Evolutionary conservation across 257 asterid genomes (phyloP), one percentile per base, ranked within the genome.

Genomic region (Solanum chilense): DNA sequence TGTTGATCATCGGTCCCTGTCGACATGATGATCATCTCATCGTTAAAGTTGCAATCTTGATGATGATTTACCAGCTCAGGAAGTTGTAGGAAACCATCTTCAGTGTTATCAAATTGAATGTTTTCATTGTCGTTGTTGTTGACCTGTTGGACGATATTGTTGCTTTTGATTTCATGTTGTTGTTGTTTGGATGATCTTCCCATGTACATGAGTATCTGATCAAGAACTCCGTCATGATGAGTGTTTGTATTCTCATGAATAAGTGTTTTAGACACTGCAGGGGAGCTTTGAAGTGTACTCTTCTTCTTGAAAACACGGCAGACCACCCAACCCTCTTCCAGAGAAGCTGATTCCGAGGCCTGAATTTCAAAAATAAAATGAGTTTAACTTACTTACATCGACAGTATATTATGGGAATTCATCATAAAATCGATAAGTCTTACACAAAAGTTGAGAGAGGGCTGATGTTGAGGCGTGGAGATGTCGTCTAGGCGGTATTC

Each of bases 221-320:
- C 97, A 2, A 94, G 91, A 23, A 93, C 94, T 76, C 89, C 95
- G 83, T 94, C 98, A 87, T 62, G 69, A 62, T 90, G 62, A 52
- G 62, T 92, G n/a, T 86, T 85, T 7, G 93, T 86, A 3, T 83
- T 86, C 75, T 68, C 83, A 70, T 27, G 85, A 68, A 45, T 58
- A 15, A 29, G 82, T 31, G 25, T 75, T n/a, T 68, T 78, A 25
- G 90, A 49, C 18, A 77, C 83, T 2, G 73, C 6, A 15, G 92
- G 66, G 82, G 94, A 75, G 11, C 29, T 89, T 23, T 94, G 98
- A 31, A 92, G 23, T 2, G 95, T 89, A 85, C 94, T 95, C 86
- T 97, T 97, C 96, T 97, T 97, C 97, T 94, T 97, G 95, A 97
- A 97, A 18, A 97, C 98, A 5, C 99, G 96, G 86, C 99, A 97